Base-by-base conservation (phyloP, 495 filamentous ascomycete species). In the Aspergillus nanangensis region DNA sequence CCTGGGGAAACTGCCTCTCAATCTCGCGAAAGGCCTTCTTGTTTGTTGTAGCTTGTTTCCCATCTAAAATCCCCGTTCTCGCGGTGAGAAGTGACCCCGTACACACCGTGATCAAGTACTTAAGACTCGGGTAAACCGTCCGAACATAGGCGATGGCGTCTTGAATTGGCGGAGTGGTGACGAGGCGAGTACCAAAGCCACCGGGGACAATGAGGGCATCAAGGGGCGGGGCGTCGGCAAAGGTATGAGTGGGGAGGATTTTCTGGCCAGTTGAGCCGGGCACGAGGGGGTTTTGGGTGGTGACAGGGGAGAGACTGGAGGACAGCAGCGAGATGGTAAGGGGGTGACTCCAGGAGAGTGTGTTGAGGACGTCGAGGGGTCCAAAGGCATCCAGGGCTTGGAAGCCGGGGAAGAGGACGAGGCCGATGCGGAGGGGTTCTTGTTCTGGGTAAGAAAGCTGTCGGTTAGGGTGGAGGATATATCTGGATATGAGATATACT, bases 181-280 rank as follows among this genome's bases (percentile, higher is more conserved):
- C 48, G 18, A 19, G 49, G 7, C 79, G 72, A 3, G 68, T 61
- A 17, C 84, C 84, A 2, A 62, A 9, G 0, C 86, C 86, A 4
- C 86, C 86, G 0, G 83, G 84, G 3, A 90, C 64, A 36, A 89
- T 57, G 3, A 89, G 70, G 8, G 86, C 75, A 35, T 90, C 84
- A 4, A 87, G 35, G 2, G 44, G 24, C 5, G 60, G 62, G 1
- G 58, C 38, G 2, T 47, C 61, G 10, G 45, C 50, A 53, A 80
- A 84, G 1, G 81, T 83, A 61, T 82, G 82, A 3, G 84, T 87
- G 15, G 84, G 82, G 5, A 81, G 48, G 22, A 86, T 55, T 39
- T 45, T 44, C 47, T 81, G 64, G 11, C 58, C 44, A 33, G 76
- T 62, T 11, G 55, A 47, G 8, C 17, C 25, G 4, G 53, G 48